Evolutionary conservation across 78 protist species (phyloP), one percentile per base, ranked within the genome.

Genomic region (Dictyostelium brefeldianum): DNA sequence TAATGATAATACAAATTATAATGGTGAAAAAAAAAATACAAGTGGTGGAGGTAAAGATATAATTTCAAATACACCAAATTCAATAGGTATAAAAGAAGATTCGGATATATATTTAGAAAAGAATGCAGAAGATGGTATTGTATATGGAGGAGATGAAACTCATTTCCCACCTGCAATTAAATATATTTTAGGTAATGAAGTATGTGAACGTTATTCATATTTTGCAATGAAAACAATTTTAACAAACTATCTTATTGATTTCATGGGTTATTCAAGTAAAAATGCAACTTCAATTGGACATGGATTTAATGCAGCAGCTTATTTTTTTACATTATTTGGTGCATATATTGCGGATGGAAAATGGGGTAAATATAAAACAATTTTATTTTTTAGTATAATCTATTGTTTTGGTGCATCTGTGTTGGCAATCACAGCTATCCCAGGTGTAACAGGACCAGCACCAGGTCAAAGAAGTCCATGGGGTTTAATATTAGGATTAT

Each of bases 121-220:
- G 15, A 51, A 51, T 14, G 11, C 10, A 12, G 10, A 65, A 27
- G 73, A 65, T 10, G 73, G 6, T 9, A 27, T 29, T 65, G 46
- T 65, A 5, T 48, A 43, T 48, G 65, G 56, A 4, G 83, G 70
- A 0, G 70, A 27, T 31, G 83, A 78, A 20, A 56, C 11, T 8
- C 41, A 50, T 78, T 56, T 74, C 6, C 96, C 93, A 25, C 46
- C 50, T 4, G 9, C 89, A 20, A 74, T 94, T 20, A 67, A 41
- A 36, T 85, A 53, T 81, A 95, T 95, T 75, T 20, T 95, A 20
- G 95, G 92, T 27, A 81, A 91, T 65, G 97, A 95, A 90, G 62
- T 96, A 18, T 80, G 85, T 89, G 97, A 96, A 92, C 89, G 96
- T 71, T 84, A 83, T 43, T 50, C 43, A 17, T 75, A 15, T 46